Evolutionary conservation across 73 alveolate genomes (phyloP), one percentile per base, ranked within the genome.

Genomic region (Paramecium primaurelia): DNA sequence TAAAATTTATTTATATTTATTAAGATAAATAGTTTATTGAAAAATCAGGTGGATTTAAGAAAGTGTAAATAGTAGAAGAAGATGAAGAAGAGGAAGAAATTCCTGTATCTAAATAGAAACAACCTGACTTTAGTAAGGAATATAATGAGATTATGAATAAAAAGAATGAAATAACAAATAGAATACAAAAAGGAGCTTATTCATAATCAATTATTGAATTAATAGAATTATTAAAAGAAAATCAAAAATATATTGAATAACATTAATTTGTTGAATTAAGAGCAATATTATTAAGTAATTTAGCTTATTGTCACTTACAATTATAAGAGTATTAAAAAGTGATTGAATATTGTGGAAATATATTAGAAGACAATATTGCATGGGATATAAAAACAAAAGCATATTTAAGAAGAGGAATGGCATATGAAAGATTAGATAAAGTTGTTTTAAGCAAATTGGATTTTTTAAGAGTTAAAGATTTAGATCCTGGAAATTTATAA

Each of bases 221-320:
- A 58, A 49, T 37, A 38, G 93, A 49, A 9, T 83, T 93, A 16
- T 51, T 88, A 20, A 59, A 59, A 40, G 92, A 37, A 25, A 77
- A 25, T 59, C 34, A 77, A 34, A 58, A 40, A 69, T 32, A 25
- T 32, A 60, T 34, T 8, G 73, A 47, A 26, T 49, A 51, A 45
- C 58, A 20, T 40, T 51, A 60, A 32, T 34, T 93, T 16, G 47
- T 86, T n/a, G 92, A 88, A 32, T 64, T 75, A 64, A 92, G 92
- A 59, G 96, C 95, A 5, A 18, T 54, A 28, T 37, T 93, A 36
- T 92, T 92, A 34, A 92, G 91, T 69, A 93, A 95, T 45, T 73
- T 95, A 10, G 97, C 98, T 44, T 92, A 86, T 12, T 95, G 98
- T 93, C 94, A 95, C 40, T 84, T 93, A 25, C 85, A 95, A 73